Conservation (phyloP, 768 basidiomycete species). For the Xerocomus spinulosus region DNA sequence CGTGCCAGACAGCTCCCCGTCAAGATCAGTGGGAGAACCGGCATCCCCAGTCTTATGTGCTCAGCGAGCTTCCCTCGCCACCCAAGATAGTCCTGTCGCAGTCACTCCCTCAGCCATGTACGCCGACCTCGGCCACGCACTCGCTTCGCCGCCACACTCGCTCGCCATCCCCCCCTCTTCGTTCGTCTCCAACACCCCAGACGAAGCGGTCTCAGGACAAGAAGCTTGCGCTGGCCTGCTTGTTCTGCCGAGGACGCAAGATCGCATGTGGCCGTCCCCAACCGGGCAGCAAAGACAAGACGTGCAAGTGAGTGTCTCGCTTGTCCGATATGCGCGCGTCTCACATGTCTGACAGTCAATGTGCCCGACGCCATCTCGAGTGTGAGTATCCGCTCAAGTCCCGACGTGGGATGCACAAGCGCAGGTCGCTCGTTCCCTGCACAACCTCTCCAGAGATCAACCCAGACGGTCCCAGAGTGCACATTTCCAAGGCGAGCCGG, state of each 20-base stretch:
- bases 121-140: constrained; percentile 14
- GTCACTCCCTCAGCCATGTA: constrained; percentile 9
- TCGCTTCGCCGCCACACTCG: constrained; percentile 21
- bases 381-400: constrained; percentile 73
- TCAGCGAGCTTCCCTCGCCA: constrained; percentile 13
- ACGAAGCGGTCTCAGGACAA: constrained; percentile 34
- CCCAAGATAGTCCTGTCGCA: constrained; percentile 7
- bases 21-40: constrained; percentile 26
- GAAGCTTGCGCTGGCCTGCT: constrained; percentile 60
- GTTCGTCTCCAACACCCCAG: constrained; percentile 23
- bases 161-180: constrained; percentile 23
- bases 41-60: constrained; percentile 17
- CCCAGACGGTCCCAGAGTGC: constrained; percentile 22
- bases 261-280: constrained; percentile 63
- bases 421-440: constrained; percentile 34
- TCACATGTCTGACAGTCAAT: constrained; percentile 49
- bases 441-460: constrained; percentile 28
- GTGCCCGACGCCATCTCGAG: constrained; percentile 59
- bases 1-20: neutral
- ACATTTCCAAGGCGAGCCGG: constrained; percentile 19
- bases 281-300: constrained; percentile 48
- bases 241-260: constrained; percentile 64
- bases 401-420: constrained; percentile 59
- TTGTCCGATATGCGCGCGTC: too few relatives aligned
- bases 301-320: constrained; percentile 58